phyloP scores from a whole-genome alignment of 2,329 filamentous ascomycete species.

The Microdochium paspali region DNA sequence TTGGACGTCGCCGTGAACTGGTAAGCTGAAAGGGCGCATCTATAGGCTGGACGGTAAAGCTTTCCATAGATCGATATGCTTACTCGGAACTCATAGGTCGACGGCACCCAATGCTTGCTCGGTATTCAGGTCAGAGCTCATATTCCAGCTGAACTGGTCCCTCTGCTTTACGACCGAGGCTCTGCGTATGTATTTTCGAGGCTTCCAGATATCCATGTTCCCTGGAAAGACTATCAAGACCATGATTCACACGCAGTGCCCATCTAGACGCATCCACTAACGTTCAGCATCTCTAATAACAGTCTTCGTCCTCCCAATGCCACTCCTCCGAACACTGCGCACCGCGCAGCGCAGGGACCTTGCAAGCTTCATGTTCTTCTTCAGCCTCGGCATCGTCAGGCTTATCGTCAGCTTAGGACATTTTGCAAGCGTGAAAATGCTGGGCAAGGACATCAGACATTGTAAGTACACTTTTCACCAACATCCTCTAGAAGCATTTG shows the following conservation, averaged over 20 bases:
- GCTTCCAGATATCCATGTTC: too few species aligned
- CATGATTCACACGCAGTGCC: not conserved
- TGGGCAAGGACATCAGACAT: slow-evolving; percentile 5
- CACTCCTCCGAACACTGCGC: slow-evolving; percentile 3
- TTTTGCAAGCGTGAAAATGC: slow-evolving; percentile 5
- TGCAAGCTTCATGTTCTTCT: slow-evolving; percentile 2
- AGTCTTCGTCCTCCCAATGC: slow-evolving; percentile 6
- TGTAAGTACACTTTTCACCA: slow-evolving; percentile 1
- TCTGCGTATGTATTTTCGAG: not conserved
- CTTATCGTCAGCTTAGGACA: slow-evolving; percentile 5
- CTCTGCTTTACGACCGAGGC: slow-evolving; percentile 4
- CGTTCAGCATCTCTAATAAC: not conserved
- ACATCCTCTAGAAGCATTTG: not conserved
- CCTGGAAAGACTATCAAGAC: too few species aligned
- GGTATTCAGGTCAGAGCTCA: not conserved
- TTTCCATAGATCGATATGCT: too few species aligned
- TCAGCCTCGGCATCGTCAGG: slow-evolving; percentile 5
- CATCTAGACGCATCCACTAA: not conserved
- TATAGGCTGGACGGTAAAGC: not conserved
- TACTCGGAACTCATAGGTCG: not conserved
- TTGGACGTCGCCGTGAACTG: not conserved
- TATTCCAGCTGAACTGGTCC: slow-evolving; percentile 2
- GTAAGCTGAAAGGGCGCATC: not conserved
- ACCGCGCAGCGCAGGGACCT: slow-evolving; percentile 3
- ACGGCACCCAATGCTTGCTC: not conserved